These are phyloP conservation scores for Fonsecaea multimorphosa DNA, from an alignment of 2,329 filamentous ascomycete species.

Conservation along the genomic window DNA sequence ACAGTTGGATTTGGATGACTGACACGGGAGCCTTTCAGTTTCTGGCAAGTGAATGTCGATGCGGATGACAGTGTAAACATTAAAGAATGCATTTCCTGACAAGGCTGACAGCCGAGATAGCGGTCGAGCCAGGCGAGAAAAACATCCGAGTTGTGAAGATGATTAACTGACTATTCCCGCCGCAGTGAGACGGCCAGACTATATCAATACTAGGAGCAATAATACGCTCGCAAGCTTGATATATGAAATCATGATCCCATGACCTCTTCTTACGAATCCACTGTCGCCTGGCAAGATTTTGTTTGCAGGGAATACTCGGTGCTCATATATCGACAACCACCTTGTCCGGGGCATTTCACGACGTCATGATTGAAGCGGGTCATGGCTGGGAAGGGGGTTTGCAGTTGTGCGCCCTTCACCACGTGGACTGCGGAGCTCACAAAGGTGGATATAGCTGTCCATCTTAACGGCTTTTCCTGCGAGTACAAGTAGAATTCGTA, in stretches of 20 bases:
- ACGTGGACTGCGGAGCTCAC: slow-evolving; percentile 32
- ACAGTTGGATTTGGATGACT: background rate
- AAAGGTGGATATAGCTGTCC: slow-evolving; percentile 24
- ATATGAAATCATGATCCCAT: background rate
- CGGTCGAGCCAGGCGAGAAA: background rate
- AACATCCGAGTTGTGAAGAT: background rate
- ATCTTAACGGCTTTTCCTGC: background rate
- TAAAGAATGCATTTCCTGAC: background rate
- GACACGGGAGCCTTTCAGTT: background rate
- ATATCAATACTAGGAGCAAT: too few species aligned
- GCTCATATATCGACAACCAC: background rate
- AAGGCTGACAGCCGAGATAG: background rate
- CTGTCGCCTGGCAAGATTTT: too few species aligned
- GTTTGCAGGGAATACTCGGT: too few species aligned
- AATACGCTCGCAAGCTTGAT: too few species aligned
- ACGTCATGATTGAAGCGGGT: background rate
- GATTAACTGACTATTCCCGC: background rate
- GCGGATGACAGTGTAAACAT: background rate
- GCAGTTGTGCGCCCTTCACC: slow-evolving; percentile 25
- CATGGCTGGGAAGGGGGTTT: slow-evolving; percentile 6
- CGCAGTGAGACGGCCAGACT: background rate
- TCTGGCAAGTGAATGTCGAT: background rate
- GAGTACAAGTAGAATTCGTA: background rate
- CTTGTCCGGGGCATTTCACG: background rate
- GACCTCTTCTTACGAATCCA: background rate